Evolutionary conservation across 495 filamentous ascomycete species (phyloP), one percentile per base, ranked within the genome.

Genomic region (Podospora fimiseda): DNA sequence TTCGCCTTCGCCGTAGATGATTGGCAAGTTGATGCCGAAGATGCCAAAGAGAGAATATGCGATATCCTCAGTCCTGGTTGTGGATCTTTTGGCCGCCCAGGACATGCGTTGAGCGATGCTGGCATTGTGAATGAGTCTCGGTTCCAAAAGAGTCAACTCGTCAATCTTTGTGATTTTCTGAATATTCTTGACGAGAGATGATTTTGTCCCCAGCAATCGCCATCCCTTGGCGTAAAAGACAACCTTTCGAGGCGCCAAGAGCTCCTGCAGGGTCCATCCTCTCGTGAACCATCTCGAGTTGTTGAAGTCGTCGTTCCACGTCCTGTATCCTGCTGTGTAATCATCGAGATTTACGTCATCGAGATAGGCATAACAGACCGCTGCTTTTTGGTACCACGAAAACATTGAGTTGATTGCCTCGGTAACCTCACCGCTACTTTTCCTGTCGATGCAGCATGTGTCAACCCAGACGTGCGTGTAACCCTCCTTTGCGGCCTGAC

Each of bases 21-120:
- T 56, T 14, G 63, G 53, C 56, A 73, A 59, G 45, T 60, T 52
- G 33, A 73, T 47, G 18, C 55, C 59, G 41, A 70, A 70, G 0
- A 73, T 50, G 11, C 70, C 70, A 23, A 73, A 38, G 7, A 74
- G 58, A 5, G 58, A 69, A 42, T 73, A 73, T 1, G 69, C 69
- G 30, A 51, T 45, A 48, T 74, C 71, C 55, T 74, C 71, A n/a
- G 53, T 48, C 3, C 55, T 37, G 1, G 59, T 65, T 0, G 67
- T 70, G 6, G 50, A 23, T n/a, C 71, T 60, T 20, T 42, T 21
- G 7, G 59, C 51, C 4, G 67, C 63, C 70, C 69, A 74, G 9
- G 60, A 58, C 55, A 74, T 64, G 21, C 62, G 57, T 47, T 50
- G 52, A 9, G 60, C 60, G 9, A 65, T 43, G 39, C 60, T 56